Conservation (phyloP, 2,329 filamentous ascomycete genomes). For the Fusarium chaquense region DNA sequence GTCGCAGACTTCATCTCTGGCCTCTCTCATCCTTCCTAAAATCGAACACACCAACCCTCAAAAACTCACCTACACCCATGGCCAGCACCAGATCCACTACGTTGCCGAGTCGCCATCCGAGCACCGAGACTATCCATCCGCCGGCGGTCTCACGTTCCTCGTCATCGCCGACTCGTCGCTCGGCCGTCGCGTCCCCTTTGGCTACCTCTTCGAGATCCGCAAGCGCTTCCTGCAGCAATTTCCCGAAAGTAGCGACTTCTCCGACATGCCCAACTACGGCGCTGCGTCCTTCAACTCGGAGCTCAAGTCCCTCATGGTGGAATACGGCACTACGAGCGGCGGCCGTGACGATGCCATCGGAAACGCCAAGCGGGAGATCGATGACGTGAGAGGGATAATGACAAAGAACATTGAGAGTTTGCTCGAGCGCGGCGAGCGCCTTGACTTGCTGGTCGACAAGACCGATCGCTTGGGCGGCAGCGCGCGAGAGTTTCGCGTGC, state of each 20-base stretch:
- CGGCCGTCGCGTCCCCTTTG: conserved; percentile 90
- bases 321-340: conserved; percentile 82
- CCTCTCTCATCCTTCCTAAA: conserved; percentile 94
- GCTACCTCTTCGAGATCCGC: conserved; percentile 91
- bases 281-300: conserved; percentile 87
- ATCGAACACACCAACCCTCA: conserved; percentile 84
- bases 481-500: conserved; percentile 89
- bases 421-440: conserved; percentile 89
- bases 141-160: conserved; percentile 89
- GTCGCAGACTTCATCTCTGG: conserved; percentile 85
- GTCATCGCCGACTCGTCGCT: conserved; percentile 86
- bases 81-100: conserved; percentile 94
- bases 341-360: conserved; percentile 84
- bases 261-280: conserved; percentile 86
- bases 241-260: conserved; percentile 76
- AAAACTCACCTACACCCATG: conserved; percentile 95
- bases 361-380: conserved; percentile 89
- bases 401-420: conserved; percentile 93
- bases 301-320: conserved; percentile 81
- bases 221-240: conserved; percentile 84
- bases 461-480: conserved; percentile 91
- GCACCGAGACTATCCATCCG: conserved; percentile 68
- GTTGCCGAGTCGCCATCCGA: conserved; percentile 84
- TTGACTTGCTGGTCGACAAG: conserved; percentile 95
- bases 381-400: conserved; percentile 93